A percentile compares a stretch with the other conserved stretches of the same genome.
phyloP scores from a whole-genome alignment of 176 grass and related monocot genomes.

The Cenchrus americanus region DNA sequence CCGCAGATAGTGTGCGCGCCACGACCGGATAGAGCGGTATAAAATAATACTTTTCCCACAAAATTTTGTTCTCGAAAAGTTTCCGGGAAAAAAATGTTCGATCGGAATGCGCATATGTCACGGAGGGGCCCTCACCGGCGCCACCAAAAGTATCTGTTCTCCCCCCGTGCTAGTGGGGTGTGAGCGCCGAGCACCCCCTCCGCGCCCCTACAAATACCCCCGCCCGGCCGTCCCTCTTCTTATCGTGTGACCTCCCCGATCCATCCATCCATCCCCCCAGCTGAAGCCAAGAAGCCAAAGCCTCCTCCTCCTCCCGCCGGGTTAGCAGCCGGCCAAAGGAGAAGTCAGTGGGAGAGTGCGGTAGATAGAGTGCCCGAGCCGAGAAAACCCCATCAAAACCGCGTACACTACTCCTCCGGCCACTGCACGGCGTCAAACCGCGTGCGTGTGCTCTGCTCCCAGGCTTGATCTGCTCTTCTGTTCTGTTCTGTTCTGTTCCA shows the following conservation, averaged over 20 bases:
- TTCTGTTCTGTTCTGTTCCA: neutral
- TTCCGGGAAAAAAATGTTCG: neutral
- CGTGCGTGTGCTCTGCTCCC: neutral
- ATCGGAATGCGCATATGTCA: conserved; percentile 48
- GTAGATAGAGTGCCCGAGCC: neutral
- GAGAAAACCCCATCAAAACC: neutral
- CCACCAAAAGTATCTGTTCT: conserved; percentile 52
- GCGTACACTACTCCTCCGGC: too few species aligned
- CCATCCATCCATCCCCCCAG: neutral
- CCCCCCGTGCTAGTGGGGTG: conserved; percentile 36
- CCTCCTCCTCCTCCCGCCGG: neutral
- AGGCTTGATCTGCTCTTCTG: neutral
- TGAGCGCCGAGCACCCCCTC: neutral
- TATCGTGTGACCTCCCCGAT: conserved; percentile 35
- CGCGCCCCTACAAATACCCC: conserved; percentile 64
- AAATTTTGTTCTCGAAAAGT: neutral
- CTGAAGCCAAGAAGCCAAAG: neutral
- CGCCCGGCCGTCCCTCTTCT: conserved; percentile 7
- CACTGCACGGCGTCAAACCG: neutral
- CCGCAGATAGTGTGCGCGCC: neutral
- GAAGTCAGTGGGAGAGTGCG: conserved; percentile 13
- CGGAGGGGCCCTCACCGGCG: conserved; percentile 38
- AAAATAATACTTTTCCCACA: neutral
- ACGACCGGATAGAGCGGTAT: neutral
- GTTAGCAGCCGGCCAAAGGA: conserved; percentile 6